A percentile compares a stretch with the other conserved stretches of the same genome.
Conservation (phyloP, 2,329 filamentous ascomycete genomes). For the Paraconiothyrium sp. region DNA sequence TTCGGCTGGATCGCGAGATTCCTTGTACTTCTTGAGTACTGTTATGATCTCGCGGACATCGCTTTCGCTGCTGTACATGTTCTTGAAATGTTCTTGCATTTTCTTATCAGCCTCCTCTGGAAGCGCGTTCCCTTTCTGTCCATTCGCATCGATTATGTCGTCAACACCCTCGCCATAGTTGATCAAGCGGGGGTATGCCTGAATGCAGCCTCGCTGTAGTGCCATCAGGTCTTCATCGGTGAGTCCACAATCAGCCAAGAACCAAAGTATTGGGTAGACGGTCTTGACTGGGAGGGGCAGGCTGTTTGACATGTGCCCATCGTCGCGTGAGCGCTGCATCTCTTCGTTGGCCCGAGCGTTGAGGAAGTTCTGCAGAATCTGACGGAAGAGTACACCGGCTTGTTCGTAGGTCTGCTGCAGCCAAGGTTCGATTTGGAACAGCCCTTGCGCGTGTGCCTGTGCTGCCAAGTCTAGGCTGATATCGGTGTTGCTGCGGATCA, state of each 20-base stretch:
- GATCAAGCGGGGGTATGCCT: slow-evolving; percentile 91
- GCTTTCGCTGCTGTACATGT: slow-evolving; percentile 94
- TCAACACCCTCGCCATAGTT: slow-evolving; percentile 96
- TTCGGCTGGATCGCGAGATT: slow-evolving; percentile 81
- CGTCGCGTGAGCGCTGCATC: slow-evolving; percentile 76
- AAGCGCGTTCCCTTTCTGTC: slow-evolving; percentile 81
- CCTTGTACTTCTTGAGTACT: slow-evolving; percentile 85
- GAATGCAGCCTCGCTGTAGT: slow-evolving; percentile 87
- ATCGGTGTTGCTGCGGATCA: slow-evolving; percentile 80
- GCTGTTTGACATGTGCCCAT: slow-evolving; percentile 68
- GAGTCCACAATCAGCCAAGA: slow-evolving; percentile 68
- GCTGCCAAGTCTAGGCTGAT: slow-evolving; percentile 90
- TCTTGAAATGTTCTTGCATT: slow-evolving; percentile 98
- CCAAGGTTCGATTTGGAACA: slow-evolving; percentile 85
- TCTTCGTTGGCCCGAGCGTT: slow-evolving; percentile 86
- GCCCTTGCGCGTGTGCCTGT: slow-evolving; percentile 80
- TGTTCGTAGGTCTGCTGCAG: slow-evolving; percentile 73
- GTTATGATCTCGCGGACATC: slow-evolving; percentile 87
- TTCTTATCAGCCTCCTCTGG: slow-evolving; percentile 81
- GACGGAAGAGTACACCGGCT: slow-evolving; percentile 72
- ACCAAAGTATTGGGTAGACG: slow-evolving; percentile 79
- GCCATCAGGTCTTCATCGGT: slow-evolving; percentile 76
- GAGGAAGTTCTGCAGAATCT: slow-evolving; percentile 80
- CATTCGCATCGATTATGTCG: slow-evolving; percentile 87
- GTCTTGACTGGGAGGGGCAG: slow-evolving; percentile 86